A percentile compares a stretch with the other conserved stretches of the same genome.
phyloP scores from a whole-genome alignment of 768 basidiomycete species.

The Boletus tomentosulus region DNA sequence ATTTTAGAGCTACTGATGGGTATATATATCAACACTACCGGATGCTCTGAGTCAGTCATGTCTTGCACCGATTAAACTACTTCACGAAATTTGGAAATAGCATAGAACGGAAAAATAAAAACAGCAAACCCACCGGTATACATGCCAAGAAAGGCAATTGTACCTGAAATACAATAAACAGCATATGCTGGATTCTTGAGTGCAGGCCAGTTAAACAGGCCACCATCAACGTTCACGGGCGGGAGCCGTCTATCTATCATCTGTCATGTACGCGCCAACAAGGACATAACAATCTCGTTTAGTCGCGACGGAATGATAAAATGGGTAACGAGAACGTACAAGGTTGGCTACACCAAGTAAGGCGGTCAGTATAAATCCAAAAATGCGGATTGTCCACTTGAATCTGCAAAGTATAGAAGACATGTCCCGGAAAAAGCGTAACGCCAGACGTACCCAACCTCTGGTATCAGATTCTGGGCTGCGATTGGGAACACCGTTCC shows the following conservation, averaged over 20 bases:
- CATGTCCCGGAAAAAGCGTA: neutral
- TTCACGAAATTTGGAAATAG: no score
- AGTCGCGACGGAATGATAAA: neutral
- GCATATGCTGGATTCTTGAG: slow-evolving; percentile 48
- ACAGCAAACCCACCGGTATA: slow-evolving; percentile 49
- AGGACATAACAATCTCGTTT: neutral
- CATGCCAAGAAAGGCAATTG: slow-evolving; percentile 60
- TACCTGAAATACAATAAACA: slow-evolving; percentile 53
- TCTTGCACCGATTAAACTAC: neutral
- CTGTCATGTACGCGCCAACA: slow-evolving; percentile 10
- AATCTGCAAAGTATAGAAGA: slow-evolving; percentile 44
- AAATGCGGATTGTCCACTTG: slow-evolving; percentile 69
- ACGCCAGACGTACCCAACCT: slow-evolving; percentile 46
- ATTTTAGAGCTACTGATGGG: slow-evolving; percentile 49
- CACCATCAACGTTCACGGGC: slow-evolving; percentile 48
- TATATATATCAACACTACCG: slow-evolving; percentile 62
- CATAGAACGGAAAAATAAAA: neutral
- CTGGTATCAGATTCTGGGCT: slow-evolving; percentile 49
- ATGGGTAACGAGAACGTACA: slow-evolving; percentile 23
- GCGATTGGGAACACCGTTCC: slow-evolving; percentile 65
- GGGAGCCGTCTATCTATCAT: slow-evolving; percentile 46
- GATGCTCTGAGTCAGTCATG: neutral
- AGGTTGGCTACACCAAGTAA: slow-evolving; percentile 54
- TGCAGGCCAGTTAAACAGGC: slow-evolving; percentile 51
- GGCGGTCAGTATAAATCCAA: slow-evolving; percentile 58